These are phyloP conservation scores for Elaeagnus macrophylla DNA, from an alignment of 306 rosid species.

Conservation along the genomic window DNA sequence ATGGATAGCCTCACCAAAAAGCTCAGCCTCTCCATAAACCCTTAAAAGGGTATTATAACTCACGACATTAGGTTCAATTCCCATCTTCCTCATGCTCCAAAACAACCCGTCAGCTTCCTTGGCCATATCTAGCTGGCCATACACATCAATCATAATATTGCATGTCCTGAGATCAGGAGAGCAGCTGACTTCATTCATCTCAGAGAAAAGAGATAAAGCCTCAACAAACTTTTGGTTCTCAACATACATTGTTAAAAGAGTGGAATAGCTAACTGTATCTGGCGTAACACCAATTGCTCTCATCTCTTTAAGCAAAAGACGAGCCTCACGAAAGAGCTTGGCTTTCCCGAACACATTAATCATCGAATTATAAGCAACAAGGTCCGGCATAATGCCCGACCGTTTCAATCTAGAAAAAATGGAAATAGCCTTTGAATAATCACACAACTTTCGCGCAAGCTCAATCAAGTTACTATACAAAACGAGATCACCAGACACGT, in stretches of 20 bases:
- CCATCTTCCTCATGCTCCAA: conserved; percentile 93
- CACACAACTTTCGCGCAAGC: conserved; percentile 65
- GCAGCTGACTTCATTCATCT: conserved; percentile 65
- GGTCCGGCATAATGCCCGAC: conserved; percentile 57
- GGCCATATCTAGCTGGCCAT: conserved; percentile 90
- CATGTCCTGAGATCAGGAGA: conserved; percentile 62
- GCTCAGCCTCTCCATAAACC: conserved; percentile 88
- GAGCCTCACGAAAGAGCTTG: conserved; percentile 74
- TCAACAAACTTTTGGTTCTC: conserved; percentile 77
- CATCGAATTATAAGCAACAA: conserved; percentile 70
- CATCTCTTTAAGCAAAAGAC: conserved; percentile 68
- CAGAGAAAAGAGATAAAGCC: conserved; percentile 68
- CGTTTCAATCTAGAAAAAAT: conserved; percentile 57
- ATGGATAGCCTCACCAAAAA: conserved; percentile 87
- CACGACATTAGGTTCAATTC: conserved; percentile 72
- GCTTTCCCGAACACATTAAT: conserved; percentile 90
- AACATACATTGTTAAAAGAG: conserved; percentile 53
- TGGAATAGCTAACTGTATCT: conserved; percentile 66
- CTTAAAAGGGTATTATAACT: conserved; percentile 85
- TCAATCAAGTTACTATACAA: conserved; percentile 79
- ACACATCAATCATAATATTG: conserved; percentile 90
- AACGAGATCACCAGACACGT: conserved; percentile 76
- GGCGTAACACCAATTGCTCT: conserved; percentile 47
- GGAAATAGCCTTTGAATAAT: conserved; percentile 80
- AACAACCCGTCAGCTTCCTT: conserved; percentile 85